phyloP scores from a whole-genome alignment of 495 filamentous ascomycete genomes.

The Astrocystis sublimbata region DNA sequence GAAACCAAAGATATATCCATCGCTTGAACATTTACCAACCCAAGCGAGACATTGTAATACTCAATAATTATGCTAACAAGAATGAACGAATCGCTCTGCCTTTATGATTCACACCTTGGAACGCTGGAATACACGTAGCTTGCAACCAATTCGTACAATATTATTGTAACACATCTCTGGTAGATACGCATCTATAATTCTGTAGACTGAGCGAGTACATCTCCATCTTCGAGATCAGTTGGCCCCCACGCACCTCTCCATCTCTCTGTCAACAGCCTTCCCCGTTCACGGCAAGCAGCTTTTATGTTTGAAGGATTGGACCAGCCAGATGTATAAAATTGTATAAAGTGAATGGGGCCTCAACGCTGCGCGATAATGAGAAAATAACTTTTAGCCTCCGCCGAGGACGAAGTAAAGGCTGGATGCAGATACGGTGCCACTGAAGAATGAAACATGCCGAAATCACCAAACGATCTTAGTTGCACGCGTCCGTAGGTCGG shows the following conservation, averaged over 20 bases:
- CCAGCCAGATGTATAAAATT: constrained; percentile 16
- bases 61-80: not conserved
- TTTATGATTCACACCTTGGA: constrained; percentile 1
- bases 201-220: too few relatives aligned
- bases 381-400: not conserved
- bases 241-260: not conserved
- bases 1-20: too few relatives aligned
- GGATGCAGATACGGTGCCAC: not conserved
- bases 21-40: too few relatives aligned
- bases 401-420: not conserved
- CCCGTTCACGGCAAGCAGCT: not conserved
- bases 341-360: not conserved
- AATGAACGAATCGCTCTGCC: not conserved
- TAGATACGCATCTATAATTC: too few relatives aligned
- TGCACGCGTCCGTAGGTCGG: constrained; percentile 44
- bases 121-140: not conserved
- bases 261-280: not conserved
- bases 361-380: not conserved
- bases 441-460: not conserved
- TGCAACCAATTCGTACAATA: not conserved
- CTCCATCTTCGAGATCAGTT: constrained; percentile 1
- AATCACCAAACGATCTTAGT: constrained; percentile 50
- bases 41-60: constrained; percentile 12
- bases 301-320: constrained; percentile 11
- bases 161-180: not conserved